Conservation (phyloP, 2,329 filamentous ascomycete genomes). For the Zymoseptoria passerinii region DNA sequence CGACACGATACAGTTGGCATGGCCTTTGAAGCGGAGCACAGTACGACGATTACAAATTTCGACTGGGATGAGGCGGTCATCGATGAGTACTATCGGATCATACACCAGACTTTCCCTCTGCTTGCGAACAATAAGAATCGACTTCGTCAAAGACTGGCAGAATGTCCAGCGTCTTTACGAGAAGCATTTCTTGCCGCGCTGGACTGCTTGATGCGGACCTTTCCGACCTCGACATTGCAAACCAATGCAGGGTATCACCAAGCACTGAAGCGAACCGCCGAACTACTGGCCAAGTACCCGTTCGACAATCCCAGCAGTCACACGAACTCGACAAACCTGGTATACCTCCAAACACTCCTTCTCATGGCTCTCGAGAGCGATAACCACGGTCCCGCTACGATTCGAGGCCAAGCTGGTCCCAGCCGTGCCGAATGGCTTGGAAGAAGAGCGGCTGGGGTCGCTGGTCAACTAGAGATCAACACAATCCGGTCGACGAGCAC, state of each 20-base stretch:
- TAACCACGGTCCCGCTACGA: slow-evolving; percentile 42
- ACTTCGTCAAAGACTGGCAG: slow-evolving; percentile 49
- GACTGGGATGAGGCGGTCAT: slow-evolving; percentile 42
- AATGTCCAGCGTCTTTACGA: slow-evolving; percentile 49
- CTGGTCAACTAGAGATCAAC: slow-evolving; percentile 58
- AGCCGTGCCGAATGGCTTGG: slow-evolving; percentile 52
- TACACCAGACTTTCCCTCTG: slow-evolving; percentile 61
- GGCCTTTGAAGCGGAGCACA: slow-evolving; percentile 21
- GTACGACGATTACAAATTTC: slow-evolving; percentile 24
- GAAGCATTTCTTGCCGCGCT: slow-evolving; percentile 59
- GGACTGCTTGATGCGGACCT: slow-evolving; percentile 50
- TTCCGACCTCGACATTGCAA: slow-evolving; percentile 33
- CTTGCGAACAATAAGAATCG: slow-evolving; percentile 50
- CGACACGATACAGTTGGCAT: slow-evolving; percentile 23
- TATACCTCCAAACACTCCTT: slow-evolving; percentile 60
- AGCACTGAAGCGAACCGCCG: slow-evolving; percentile 35
- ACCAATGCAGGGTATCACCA: slow-evolving; percentile 30
- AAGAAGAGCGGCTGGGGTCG: slow-evolving; percentile 55
- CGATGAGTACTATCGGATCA: slow-evolving; percentile 50
- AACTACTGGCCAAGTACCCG: slow-evolving; percentile 37
- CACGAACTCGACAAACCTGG: slow-evolving; percentile 36
- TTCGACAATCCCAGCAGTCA: slow-evolving; percentile 37
- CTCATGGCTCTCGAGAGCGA: slow-evolving; percentile 60
- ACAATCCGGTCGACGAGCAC: slow-evolving; percentile 35
- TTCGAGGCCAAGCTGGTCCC: slow-evolving; percentile 39